A percentile compares a stretch with the other conserved stretches of the same genome.
phyloP scores from a whole-genome alignment of 306 rosid genomes.

The Citrullus amarus region DNA sequence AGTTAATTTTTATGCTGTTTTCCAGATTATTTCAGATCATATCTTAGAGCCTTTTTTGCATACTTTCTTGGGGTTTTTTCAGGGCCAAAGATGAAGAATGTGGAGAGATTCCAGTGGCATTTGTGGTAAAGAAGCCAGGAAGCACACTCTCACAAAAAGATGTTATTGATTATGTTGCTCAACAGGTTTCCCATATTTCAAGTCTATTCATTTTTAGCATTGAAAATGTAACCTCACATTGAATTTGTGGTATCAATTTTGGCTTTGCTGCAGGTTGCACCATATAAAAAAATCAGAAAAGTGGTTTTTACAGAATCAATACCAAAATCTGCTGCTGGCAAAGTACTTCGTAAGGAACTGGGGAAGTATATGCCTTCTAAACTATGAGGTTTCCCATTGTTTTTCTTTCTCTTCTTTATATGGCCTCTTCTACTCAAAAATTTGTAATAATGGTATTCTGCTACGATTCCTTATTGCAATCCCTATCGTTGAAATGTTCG shows the following conservation, averaged over 20 bases:
- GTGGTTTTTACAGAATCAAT: slow-evolving; percentile 51
- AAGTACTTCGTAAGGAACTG: slow-evolving; percentile 61
- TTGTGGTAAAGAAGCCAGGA: slow-evolving; percentile 55
- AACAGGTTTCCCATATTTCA: slow-evolving; percentile 27
- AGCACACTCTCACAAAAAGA: slow-evolving; percentile 32
- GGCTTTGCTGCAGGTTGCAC: slow-evolving; percentile 43
- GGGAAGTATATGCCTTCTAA: slow-evolving; percentile 28
- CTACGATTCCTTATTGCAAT: neutral
- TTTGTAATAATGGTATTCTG: no score
- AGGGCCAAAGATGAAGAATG: slow-evolving; percentile 46
- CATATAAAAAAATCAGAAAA: slow-evolving; percentile 65
- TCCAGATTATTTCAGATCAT: neutral
- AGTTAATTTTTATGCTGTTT: neutral
- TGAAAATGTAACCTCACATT: neutral
- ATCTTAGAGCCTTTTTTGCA: neutral
- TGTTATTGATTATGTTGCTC: slow-evolving; percentile 50
- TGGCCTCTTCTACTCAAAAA: neutral
- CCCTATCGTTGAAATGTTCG: no score
- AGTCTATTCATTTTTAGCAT: neutral
- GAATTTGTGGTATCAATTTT: neutral
- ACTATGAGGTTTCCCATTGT: slow-evolving; percentile 22
- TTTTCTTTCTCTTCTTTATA: neutral
- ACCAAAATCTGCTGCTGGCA: slow-evolving; percentile 79
- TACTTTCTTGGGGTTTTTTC: neutral
- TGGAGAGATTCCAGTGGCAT: slow-evolving; percentile 83